Base-by-base conservation (phyloP, 2,329 filamentous ascomycete genomes). In the Beauveria brongniartii region DNA sequence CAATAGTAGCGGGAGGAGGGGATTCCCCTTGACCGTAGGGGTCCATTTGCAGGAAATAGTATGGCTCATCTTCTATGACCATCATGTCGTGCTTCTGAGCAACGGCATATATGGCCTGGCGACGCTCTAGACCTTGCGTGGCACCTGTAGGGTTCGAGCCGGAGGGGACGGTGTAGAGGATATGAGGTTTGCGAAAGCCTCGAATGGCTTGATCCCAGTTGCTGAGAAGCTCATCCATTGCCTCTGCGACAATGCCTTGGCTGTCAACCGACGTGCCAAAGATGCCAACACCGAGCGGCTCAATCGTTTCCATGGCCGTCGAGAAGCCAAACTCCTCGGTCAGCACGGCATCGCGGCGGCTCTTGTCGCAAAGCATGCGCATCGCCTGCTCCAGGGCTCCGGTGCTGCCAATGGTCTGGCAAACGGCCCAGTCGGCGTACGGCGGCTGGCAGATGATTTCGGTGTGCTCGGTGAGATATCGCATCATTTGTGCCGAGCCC, bases 291-390 rank as follows among this genome's bases (percentile, higher is more conserved):
- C 82, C 82, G 3, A 86, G 69, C 1, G 83, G 82, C 5, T 69
- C 69, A 3, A 82, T 79, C 1, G 83, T 85, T 73, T 86, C 83
- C 2, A 85, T 75, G 10, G 83, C 82, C 0, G 90, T 90, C 7
- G 89, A 86, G 76, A 97, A 99, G 44, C 91, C 93, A 74, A 93
- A 97, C 70, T 93, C 89, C 74, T 97, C 94, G 9, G 90, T 92
- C 24, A 97, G 74, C 54, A 97, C 78, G 62, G 86, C 84, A 70
- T 97, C 92, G 1, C 87, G 85, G 8, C 89, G 82, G 61, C 85
- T 80, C 56, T 77, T 77, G 64, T 85, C 82, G 66, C 87, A 88
- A 65, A 99, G 86, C 82, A 97, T 89, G 58, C 94, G 85, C 50
- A 96, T 78, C 2, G 89, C 81, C 74, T 93, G 88, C 69, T 97